A percentile compares a stretch with the other conserved stretches of the same genome.
phyloP scores from a whole-genome alignment of 2,329 filamentous ascomycete genomes.

The Coleophoma cylindrospora region DNA sequence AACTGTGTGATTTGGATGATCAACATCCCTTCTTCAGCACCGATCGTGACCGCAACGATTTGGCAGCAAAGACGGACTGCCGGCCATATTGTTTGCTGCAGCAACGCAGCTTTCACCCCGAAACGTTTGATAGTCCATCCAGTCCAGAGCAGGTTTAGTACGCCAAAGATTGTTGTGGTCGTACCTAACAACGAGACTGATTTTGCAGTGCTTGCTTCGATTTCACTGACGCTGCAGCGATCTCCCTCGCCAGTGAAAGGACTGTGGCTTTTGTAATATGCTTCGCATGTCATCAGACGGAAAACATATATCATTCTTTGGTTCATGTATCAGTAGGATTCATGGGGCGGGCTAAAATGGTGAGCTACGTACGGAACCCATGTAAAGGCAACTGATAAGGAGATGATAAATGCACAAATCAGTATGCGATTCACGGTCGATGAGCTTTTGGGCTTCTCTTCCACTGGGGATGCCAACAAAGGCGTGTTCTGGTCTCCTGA shows the following conservation, averaged over 20 bases:
- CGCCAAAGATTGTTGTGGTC: constrained; percentile 63
- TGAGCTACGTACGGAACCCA: neutral
- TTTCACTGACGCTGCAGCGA: constrained; percentile 54
- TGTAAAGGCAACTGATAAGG: neutral
- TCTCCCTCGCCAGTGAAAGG: constrained; percentile 42
- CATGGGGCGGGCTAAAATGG: neutral
- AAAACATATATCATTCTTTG: constrained; percentile 54
- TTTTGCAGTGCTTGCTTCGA: constrained; percentile 58
- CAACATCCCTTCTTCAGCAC: constrained; percentile 57
- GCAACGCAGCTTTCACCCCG: constrained; percentile 57
- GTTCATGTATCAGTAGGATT: neutral
- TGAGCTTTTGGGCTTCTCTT: neutral
- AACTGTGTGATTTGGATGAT: constrained; percentile 64
- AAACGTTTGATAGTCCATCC: constrained; percentile 62
- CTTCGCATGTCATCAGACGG: constrained; percentile 66
- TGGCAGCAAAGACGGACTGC: constrained; percentile 59
- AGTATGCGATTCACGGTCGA: neutral
- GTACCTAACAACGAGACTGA: constrained; percentile 62
- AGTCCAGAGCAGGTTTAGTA: constrained; percentile 62
- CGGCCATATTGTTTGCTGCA: constrained; percentile 59
- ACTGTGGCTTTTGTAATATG: constrained; percentile 57
- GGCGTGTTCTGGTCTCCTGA: neutral
- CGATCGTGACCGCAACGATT: constrained; percentile 57
- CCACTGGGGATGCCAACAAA: neutral
- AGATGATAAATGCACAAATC: neutral